Conservation (phyloP, 441 rosid genomes). For the Eruca vesicaria region DNA sequence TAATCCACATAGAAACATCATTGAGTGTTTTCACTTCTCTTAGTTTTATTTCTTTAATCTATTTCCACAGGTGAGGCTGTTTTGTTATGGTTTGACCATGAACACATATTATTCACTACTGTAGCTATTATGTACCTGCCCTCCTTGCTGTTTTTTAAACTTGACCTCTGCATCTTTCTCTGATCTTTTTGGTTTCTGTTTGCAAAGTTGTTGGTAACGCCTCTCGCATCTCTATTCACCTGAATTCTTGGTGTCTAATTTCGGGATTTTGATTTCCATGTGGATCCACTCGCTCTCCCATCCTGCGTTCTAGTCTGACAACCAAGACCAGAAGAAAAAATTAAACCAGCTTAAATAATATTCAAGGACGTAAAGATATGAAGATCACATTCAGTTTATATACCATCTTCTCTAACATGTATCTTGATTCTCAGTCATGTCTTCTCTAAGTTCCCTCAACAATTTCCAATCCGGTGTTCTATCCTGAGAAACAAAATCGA, state of each 20-base stretch:
- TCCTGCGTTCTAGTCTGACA: background rate
- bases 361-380: background rate
- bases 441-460: background rate
- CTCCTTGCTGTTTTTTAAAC: background rate
- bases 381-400: background rate
- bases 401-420: background rate
- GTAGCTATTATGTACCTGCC: background rate
- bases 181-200: background rate
- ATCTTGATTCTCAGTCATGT: background rate
- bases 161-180: background rate
- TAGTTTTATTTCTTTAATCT: too few species aligned
- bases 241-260: background rate
- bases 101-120: background rate
- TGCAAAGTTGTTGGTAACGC: background rate
- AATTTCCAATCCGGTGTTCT: too few species aligned
- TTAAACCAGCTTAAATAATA: background rate
- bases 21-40: too few species aligned
- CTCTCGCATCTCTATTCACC: background rate
- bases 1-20: too few species aligned
- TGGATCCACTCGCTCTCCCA: background rate
- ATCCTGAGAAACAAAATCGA: too few species aligned
- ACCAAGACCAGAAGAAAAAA: background rate
- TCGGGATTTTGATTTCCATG: background rate
- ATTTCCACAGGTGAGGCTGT: background rate
- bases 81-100: background rate